A percentile compares a stretch with the other conserved stretches of the same genome.
These are phyloP conservation scores for Epicoccum sorghinum DNA, from an alignment of 2,329 filamentous ascomycete genomes.

Conservation along the genomic window DNA sequence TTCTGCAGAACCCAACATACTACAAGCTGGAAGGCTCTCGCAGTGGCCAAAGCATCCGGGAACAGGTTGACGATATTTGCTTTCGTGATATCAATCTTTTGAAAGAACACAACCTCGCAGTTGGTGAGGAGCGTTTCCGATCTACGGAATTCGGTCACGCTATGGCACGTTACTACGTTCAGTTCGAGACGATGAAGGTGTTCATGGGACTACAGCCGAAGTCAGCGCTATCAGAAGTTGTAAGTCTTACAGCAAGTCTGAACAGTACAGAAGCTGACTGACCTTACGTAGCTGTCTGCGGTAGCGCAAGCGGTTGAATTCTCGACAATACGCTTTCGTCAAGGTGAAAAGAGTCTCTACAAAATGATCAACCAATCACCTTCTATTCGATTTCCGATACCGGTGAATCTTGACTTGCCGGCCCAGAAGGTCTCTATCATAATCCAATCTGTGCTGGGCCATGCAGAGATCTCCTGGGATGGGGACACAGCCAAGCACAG, in stretches of 20 bases:
- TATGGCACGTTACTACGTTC: constrained; percentile 84
- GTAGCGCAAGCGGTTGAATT: constrained; percentile 76
- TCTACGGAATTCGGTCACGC: constrained; percentile 76
- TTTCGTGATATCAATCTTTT: constrained; percentile 71
- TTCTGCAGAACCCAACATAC: constrained; percentile 71
- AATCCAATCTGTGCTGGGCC: constrained; percentile 76
- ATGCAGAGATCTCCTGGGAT: constrained; percentile 60
- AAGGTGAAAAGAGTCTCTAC: constrained; percentile 71
- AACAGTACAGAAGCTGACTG: neutral
- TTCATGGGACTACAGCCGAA: constrained; percentile 68
- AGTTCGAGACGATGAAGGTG: constrained; percentile 78
- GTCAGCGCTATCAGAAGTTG: constrained; percentile 70
- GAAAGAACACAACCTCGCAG: constrained; percentile 64
- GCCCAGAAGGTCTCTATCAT: constrained; percentile 79
- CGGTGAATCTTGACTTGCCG: constrained; percentile 67
- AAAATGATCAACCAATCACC: constrained; percentile 73
- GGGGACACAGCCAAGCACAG: constrained; percentile 63
- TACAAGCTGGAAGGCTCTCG: constrained; percentile 68
- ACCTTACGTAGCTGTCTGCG: constrained; percentile 62
- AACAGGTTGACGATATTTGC: constrained; percentile 73
- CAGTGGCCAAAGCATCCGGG: constrained; percentile 60
- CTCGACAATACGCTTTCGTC: constrained; percentile 71
- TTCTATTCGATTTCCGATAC: constrained; percentile 73
- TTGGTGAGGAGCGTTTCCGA: constrained; percentile 55
- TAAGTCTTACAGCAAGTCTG: constrained; percentile 50